Evolutionary conservation across 345 rosid species (phyloP).

Genomic region (Salix koriyanagi): DNA sequence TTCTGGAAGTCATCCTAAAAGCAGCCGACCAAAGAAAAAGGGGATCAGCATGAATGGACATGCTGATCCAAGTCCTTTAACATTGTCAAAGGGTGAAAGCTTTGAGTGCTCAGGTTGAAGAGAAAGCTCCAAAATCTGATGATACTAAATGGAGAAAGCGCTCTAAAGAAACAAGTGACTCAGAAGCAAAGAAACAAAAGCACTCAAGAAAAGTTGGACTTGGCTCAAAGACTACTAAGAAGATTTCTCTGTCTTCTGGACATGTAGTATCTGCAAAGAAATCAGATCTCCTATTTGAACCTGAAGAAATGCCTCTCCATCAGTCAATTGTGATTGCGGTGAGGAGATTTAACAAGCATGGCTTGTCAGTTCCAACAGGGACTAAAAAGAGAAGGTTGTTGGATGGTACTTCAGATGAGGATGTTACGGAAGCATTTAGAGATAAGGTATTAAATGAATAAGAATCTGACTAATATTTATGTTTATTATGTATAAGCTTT

Average conservation of each 20-base stretch:
- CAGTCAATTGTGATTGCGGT: slow-evolving; percentile 14
- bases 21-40: slow-evolving; percentile 33
- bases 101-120: slow-evolving; percentile 10
- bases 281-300: slow-evolving; percentile 14
- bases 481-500: slow-evolving; percentile 1
- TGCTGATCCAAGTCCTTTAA: slow-evolving; percentile 32
- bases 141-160: slow-evolving; percentile 10
- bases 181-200: slow-evolving; percentile 27
- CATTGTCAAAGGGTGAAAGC: slow-evolving; percentile 15
- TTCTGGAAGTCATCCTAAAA: slow-evolving; percentile 27
- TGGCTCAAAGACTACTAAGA: slow-evolving; percentile 23
- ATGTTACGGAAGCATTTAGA: slow-evolving; percentile 28
- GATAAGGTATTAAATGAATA: slow-evolving; percentile 36
- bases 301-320: slow-evolving; percentile 18
- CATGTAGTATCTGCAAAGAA: slow-evolving; percentile 23
- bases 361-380: slow-evolving; percentile 17
- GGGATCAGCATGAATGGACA: slow-evolving; percentile 25
- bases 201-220: slow-evolving; percentile 16
- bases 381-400: slow-evolving; percentile 18
- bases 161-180: slow-evolving; percentile 25
- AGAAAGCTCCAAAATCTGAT: slow-evolving; percentile 18
- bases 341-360: slow-evolving; percentile 16
- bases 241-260: slow-evolving; percentile 3
- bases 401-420: slow-evolving; percentile 18
- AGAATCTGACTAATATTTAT: neutral